Conservation (phyloP, 805 yeast species). For the Cyberlindnera mycetangii region DNA sequence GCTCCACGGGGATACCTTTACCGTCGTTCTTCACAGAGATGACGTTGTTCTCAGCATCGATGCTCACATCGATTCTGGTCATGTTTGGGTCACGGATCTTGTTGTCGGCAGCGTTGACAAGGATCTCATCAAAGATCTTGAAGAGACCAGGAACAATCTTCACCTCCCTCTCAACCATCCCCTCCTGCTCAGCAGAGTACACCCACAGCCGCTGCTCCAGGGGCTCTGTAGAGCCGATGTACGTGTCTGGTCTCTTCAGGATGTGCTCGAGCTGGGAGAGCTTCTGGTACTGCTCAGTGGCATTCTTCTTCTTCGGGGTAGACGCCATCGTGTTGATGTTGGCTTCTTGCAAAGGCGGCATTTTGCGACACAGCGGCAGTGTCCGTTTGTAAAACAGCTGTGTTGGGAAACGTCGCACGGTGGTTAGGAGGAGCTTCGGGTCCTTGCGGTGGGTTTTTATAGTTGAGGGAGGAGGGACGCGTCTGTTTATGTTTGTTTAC, state of each 20-base stretch:
- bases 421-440: background rate
- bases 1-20: conserved; percentile 90
- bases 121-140: conserved; percentile 94
- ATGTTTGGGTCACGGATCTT: conserved; percentile 91
- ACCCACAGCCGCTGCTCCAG: conserved; percentile 84
- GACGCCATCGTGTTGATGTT: conserved; percentile 14
- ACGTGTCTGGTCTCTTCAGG: conserved; percentile 95
- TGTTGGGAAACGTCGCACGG: background rate
- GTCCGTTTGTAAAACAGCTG: background rate
- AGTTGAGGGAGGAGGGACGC: background rate
- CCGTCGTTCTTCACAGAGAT: conserved; percentile 91
- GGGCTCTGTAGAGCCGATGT: conserved; percentile 90
- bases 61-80: conserved; percentile 82
- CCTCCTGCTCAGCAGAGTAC: conserved; percentile 59
- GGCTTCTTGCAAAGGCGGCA: conserved; percentile 14
- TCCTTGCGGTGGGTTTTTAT: background rate
- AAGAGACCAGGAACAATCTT: conserved; percentile 92
- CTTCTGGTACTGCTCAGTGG: conserved; percentile 82
- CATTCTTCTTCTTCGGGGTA: conserved; percentile 39
- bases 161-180: conserved; percentile 60
- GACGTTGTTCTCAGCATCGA: conserved; percentile 68
- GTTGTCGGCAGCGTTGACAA: conserved; percentile 98
- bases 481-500: conserved; percentile 3
- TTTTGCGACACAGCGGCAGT: background rate
- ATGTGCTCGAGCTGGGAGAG: conserved; percentile 95